A percentile compares a stretch with the other conserved stretches of the same genome.
Evolutionary conservation across 2,329 filamentous ascomycete species (phyloP).

Genomic region (Aquanectria penicillioides): DNA sequence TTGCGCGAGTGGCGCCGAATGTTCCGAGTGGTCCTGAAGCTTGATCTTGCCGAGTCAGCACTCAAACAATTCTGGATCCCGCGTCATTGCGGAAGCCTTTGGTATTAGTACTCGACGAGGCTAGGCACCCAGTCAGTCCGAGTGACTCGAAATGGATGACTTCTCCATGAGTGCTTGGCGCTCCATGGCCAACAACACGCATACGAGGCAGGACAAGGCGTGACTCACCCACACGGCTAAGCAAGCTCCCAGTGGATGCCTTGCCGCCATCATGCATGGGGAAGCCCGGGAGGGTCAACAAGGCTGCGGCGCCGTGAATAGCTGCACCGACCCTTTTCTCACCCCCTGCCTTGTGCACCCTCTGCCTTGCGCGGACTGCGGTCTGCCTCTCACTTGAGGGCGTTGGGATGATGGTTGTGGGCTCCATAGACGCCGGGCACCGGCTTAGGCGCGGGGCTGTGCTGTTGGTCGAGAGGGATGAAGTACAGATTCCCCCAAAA

Average conservation of each 20-base stretch:
- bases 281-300: constrained; percentile 30
- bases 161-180: constrained; percentile 26
- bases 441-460: constrained; percentile 29
- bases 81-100: constrained; percentile 19
- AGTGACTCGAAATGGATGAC: constrained; percentile 36
- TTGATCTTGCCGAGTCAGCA: not conserved
- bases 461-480: constrained; percentile 13
- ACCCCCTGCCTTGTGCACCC: not conserved
- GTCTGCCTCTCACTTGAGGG: constrained; percentile 26
- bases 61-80: not conserved
- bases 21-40: constrained; percentile 30
- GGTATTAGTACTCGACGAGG: constrained; percentile 40
- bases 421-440: constrained; percentile 31
- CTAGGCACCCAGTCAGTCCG: constrained; percentile 38
- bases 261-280: constrained; percentile 32
- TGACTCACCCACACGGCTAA: constrained; percentile 41
- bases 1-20: constrained; percentile 37
- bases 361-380: constrained; percentile 10
- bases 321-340: constrained; percentile 26
- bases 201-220: constrained; percentile 17
- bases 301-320: constrained; percentile 41
- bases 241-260: constrained; percentile 33
- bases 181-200: constrained; percentile 19
- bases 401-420: constrained; percentile 10
- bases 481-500: constrained; percentile 11